Conservation (phyloP, 2,329 filamentous ascomycete genomes). For the Penicillium sp. region DNA sequence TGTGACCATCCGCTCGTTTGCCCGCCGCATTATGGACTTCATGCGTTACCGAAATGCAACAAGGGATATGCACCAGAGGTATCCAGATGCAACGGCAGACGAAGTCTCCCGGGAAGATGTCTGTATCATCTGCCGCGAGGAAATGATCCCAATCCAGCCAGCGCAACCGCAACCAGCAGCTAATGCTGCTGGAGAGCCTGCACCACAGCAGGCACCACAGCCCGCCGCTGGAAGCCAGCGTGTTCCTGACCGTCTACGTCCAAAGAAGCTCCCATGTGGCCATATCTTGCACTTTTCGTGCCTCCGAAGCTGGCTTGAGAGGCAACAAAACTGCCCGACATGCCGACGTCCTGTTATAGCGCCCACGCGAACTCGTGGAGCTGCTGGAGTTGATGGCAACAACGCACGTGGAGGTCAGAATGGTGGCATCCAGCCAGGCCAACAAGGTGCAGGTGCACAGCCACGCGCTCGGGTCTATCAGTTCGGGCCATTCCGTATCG, state of each 20-base stretch:
- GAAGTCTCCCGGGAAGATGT: slow-evolving; percentile 85
- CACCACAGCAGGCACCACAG: slow-evolving; percentile 32
- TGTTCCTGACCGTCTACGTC: slow-evolving; percentile 75
- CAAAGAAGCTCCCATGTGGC: slow-evolving; percentile 94
- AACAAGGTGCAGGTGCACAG: slow-evolving; percentile 38
- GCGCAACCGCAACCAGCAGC: slow-evolving; percentile 49
- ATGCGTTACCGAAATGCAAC: slow-evolving; percentile 88
- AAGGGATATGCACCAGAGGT: slow-evolving; percentile 85
- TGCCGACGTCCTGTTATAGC: slow-evolving; percentile 79
- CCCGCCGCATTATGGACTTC: slow-evolving; percentile 84
- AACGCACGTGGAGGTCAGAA: slow-evolving; percentile 32
- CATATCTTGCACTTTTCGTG: slow-evolving; percentile 94
- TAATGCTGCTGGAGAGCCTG: slow-evolving; percentile 35
- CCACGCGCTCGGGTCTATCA: slow-evolving; percentile 63
- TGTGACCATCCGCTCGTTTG: slow-evolving; percentile 87
- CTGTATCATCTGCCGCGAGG: slow-evolving; percentile 95
- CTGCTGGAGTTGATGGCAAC: slow-evolving; percentile 31
- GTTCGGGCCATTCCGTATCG: slow-evolving; percentile 71
- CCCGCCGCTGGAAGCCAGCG: slow-evolving; percentile 24
- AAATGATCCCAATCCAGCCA: slow-evolving; percentile 79
- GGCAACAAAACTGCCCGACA: slow-evolving; percentile 95
- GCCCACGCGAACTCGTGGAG: slow-evolving; percentile 30
- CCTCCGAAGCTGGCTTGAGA: slow-evolving; percentile 92
- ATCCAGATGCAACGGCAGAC: slow-evolving; percentile 84
- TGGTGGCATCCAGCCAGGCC: slow-evolving; percentile 38